Evolutionary conservation across 257 asterid genomes (phyloP).

Genomic region (Ehretia macrophylla): DNA sequence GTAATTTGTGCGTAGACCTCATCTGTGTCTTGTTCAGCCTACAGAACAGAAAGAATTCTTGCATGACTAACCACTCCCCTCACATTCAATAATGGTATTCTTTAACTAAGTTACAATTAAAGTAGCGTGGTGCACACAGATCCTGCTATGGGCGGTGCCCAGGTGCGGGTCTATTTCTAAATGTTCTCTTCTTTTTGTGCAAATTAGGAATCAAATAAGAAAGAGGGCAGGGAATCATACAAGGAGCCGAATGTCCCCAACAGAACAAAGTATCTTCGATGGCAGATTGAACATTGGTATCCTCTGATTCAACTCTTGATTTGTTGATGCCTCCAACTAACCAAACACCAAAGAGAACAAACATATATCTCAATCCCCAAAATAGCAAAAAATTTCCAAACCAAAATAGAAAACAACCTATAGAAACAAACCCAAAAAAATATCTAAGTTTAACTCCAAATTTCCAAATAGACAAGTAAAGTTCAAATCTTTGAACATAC

Average conservation of each 20-base stretch:
- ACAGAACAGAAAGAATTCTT: conserved; percentile 12
- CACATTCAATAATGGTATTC: neutral
- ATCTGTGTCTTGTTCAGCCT: conserved; percentile 89
- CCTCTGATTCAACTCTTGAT: conserved; percentile 76
- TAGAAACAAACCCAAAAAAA: neutral
- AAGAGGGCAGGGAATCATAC: conserved; percentile 37
- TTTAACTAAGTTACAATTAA: neutral
- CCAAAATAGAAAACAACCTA: neutral
- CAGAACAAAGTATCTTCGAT: conserved; percentile 77
- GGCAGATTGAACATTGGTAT: conserved; percentile 71
- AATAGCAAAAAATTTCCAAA: neutral
- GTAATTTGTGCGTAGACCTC: conserved; percentile 92
- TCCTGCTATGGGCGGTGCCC: too few relatives aligned
- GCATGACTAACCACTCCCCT: too few relatives aligned
- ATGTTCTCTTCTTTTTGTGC: neutral
- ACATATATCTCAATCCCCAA: conserved; percentile 18
- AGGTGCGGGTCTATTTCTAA: neutral
- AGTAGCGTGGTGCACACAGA: neutral
- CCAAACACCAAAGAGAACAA: conserved; percentile 14
- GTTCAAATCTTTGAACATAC: neutral
- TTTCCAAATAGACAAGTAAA: neutral
- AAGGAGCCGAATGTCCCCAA: conserved; percentile 57
- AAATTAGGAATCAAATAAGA: neutral
- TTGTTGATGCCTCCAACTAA: conserved; percentile 95
- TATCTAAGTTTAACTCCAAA: neutral